Conservation (phyloP, 176 grass and related monocot species). For the Guadua angustifolia region DNA sequence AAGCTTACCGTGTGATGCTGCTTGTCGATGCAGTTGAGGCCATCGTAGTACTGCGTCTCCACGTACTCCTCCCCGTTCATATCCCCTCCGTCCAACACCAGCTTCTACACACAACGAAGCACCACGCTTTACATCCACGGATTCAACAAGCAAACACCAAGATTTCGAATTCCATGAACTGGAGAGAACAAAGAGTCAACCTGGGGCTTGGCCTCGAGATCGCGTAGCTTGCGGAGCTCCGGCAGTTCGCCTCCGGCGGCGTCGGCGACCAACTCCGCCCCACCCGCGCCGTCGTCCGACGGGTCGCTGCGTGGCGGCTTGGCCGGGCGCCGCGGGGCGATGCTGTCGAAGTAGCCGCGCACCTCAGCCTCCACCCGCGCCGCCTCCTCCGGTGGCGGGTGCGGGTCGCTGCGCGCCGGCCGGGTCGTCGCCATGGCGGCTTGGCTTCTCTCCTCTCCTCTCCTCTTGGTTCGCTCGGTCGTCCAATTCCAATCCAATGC, state of each 20-base stretch:
- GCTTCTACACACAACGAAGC: slow-evolving; percentile 47
- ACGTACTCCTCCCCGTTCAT: slow-evolving; percentile 66
- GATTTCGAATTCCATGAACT: not conserved
- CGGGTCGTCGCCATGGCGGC: slow-evolving; percentile 48
- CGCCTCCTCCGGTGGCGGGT: slow-evolving; percentile 68
- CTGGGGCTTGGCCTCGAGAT: slow-evolving; percentile 63
- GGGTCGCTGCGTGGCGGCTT: slow-evolving; percentile 84
- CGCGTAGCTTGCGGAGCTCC: slow-evolving; percentile 65
- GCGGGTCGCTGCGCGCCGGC: slow-evolving; percentile 69
- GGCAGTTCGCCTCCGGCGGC: slow-evolving; percentile 39
- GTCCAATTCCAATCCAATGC: not conserved
- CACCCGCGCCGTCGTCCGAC: slow-evolving; percentile 15
- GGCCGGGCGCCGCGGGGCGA: slow-evolving; percentile 61
- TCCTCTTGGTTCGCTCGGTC: not conserved
- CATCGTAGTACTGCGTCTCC: slow-evolving; percentile 77
- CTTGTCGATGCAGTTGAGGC: slow-evolving; percentile 74
- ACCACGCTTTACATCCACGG: slow-evolving; percentile 21
- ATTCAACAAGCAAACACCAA: slow-evolving; percentile 20
- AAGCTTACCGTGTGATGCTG: slow-evolving; percentile 76
- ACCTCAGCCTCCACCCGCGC: slow-evolving; percentile 67
- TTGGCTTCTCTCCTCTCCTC: not conserved
- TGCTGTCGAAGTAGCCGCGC: slow-evolving; percentile 71
- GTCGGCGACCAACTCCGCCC: not conserved
- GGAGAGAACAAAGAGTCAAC: not conserved
- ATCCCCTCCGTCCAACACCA: slow-evolving; percentile 62